Percentiles rank a stretch among this genome's conserved stretches.
Conservation (phyloP, 2,329 filamentous ascomycete genomes). For the Trichoderma asperellum region DNA sequence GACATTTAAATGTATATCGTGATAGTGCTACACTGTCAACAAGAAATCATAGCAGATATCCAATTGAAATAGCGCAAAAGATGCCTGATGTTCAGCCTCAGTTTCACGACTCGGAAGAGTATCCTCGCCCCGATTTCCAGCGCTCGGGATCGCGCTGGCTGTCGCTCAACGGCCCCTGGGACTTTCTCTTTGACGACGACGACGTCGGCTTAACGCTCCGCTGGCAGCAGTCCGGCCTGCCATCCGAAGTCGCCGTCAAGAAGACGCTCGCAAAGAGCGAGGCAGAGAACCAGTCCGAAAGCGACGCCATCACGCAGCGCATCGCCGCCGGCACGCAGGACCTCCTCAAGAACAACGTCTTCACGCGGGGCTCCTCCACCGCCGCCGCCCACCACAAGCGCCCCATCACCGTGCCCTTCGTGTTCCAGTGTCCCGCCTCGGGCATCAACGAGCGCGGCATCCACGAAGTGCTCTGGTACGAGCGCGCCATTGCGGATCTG, state of each 20-base stretch:
- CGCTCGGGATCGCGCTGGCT: constrained; percentile 60
- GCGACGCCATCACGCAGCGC: constrained; percentile 45
- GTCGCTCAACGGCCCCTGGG: constrained; percentile 66
- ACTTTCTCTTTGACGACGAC: constrained; percentile 67
- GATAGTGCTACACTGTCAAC: not conserved
- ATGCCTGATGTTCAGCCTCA: constrained; percentile 3
- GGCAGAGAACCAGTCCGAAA: constrained; percentile 44
- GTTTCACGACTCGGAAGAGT: constrained; percentile 37
- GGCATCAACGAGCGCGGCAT: constrained; percentile 64
- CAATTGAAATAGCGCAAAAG: not conserved
- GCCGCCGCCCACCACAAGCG: constrained; percentile 46
- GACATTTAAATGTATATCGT: not conserved
- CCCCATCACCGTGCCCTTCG: constrained; percentile 65
- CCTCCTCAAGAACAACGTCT: constrained; percentile 52
- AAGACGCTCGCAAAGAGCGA: constrained; percentile 28
- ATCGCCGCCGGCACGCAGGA: constrained; percentile 54
- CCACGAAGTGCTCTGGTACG: constrained; percentile 71
- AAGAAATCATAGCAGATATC: not conserved
- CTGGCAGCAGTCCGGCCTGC: constrained; percentile 60
- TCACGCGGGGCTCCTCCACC: constrained; percentile 35
- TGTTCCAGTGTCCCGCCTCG: constrained; percentile 67
- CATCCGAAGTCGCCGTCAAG: constrained; percentile 44
- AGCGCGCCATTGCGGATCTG: constrained; percentile 56
- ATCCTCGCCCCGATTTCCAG: constrained; percentile 68
- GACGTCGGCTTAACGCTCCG: constrained; percentile 56